A percentile compares a stretch with the other conserved stretches of the same genome.
Conservation (phyloP, 2,329 filamentous ascomycete genomes). For the Capronia epimyces region DNA sequence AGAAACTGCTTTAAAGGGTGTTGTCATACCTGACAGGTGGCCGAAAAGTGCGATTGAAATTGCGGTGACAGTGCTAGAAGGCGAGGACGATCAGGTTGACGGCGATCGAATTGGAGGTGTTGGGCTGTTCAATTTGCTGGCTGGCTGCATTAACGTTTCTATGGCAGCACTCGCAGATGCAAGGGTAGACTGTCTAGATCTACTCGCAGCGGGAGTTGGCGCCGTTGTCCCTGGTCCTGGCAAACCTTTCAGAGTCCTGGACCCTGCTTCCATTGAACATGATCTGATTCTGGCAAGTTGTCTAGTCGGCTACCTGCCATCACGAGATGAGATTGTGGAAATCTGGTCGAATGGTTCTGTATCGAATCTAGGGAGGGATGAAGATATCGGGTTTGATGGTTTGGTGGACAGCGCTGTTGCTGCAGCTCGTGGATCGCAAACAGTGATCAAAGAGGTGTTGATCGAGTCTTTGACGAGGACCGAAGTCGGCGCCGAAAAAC, state of each 20-base stretch:
- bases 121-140: slow-evolving; percentile 86
- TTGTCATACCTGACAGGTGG: slow-evolving; percentile 89
- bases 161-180: slow-evolving; percentile 90
- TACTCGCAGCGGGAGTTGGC: slow-evolving; percentile 82
- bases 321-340: slow-evolving; percentile 85
- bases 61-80: slow-evolving; percentile 86
- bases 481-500: slow-evolving; percentile 8
- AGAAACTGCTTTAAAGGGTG: slow-evolving; percentile 81
- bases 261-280: slow-evolving; percentile 79
- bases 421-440: slow-evolving; percentile 54
- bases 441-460: slow-evolving; percentile 57
- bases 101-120: slow-evolving; percentile 57
- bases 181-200: slow-evolving; percentile 90
- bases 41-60: slow-evolving; percentile 98
- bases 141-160: slow-evolving; percentile 87
- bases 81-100: slow-evolving; percentile 63
- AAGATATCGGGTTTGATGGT: slow-evolving; percentile 33
- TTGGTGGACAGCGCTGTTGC: slow-evolving; percentile 60
- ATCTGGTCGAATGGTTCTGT: slow-evolving; percentile 78
- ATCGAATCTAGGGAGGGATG: slow-evolving; percentile 21
- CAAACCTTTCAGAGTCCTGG: slow-evolving; percentile 52
- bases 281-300: slow-evolving; percentile 72
- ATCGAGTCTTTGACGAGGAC: slow-evolving; percentile 47
- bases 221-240: slow-evolving; percentile 58
- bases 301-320: slow-evolving; percentile 82